phyloP scores from a whole-genome alignment of 1,284 basidiomycete genomes.

The Ganoderma multipileum region DNA sequence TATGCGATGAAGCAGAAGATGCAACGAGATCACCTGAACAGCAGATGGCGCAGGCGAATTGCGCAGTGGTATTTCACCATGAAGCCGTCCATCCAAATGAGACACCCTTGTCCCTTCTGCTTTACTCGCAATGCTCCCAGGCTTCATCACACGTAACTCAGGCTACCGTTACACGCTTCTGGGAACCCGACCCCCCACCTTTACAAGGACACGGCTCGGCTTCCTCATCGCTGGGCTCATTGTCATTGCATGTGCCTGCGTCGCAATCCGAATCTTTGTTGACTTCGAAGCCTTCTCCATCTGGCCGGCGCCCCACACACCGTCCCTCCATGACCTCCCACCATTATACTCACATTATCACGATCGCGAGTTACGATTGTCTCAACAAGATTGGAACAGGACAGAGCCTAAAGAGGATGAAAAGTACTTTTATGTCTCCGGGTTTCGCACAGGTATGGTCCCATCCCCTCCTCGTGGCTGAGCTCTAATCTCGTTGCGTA shows the following conservation, averaged over 20 bases:
- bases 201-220: neutral
- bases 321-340: slow-evolving; percentile 9
- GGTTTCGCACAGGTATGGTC: neutral
- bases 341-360: slow-evolving; percentile 22
- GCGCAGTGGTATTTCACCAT: too few relatives aligned
- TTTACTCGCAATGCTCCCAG: neutral
- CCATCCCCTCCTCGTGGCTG: neutral
- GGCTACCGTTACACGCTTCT: neutral
- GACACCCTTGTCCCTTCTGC: neutral
- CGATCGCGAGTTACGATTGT: slow-evolving; percentile 15
- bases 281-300: neutral
- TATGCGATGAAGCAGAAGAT: too few relatives aligned
- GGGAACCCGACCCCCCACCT: neutral
- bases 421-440: slow-evolving; percentile 22
- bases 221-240: neutral
- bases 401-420: slow-evolving; percentile 5
- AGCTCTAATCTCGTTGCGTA: neutral
- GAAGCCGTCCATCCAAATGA: neutral
- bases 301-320: neutral
- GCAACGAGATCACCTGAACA: too few relatives aligned
- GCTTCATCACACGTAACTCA: neutral
- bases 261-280: neutral
- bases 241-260: neutral
- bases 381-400: slow-evolving; percentile 23
- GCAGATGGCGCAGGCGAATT: too few relatives aligned